Evolutionary conservation across 129 eudicot genomes (phyloP), one percentile per base, ranked within the genome.

Genomic region (Chrysanthemum lavandulifolium): DNA sequence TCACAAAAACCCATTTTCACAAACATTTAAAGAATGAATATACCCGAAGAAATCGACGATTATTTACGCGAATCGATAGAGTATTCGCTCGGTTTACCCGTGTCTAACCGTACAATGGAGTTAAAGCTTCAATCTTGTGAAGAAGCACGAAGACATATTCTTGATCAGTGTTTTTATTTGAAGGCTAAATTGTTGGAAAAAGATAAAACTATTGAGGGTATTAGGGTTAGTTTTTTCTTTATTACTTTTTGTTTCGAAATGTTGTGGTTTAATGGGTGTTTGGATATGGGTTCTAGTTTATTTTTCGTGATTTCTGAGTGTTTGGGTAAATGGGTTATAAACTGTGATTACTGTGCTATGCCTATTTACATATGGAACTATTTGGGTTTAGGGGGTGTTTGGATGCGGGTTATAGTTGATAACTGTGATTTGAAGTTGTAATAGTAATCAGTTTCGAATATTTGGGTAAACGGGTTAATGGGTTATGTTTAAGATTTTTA

Each of bases 11-110:
- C 4, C 47, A 61, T n/a, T 23, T 61, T 23, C 18, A 23, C 43
- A 13, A 6, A 5, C 66, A 25, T 25, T 11, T 21, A 60, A 53
- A 53, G 33, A 6, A 94, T 93, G 98, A 95, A 87, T 69, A 47
- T 87, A 55, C 79, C 90, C 9, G 82, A 83, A 84, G 96, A 90
- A 81, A 77, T 85, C 1, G 96, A 94, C 6, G 92, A 83, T 61
- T 94, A 76, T 82, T 78, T 94, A n/a, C 85, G 88, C 10, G 85
- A 88, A 79, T 80, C 97, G 58, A 84, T 94, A 1, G 96, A 90
- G 13, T 68, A 79, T 55, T 56, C 83, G 0, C 67, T 90, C 13
- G 97, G 97, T 10, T 92, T 94, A 65, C 85, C 87, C 0, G 85
- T 94, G 0, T 82, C 98, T 1, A 58, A 70, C 0, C 69, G 65